phyloP scores from a whole-genome alignment of 1,284 basidiomycete genomes.

The Ganoderma boninense region DNA sequence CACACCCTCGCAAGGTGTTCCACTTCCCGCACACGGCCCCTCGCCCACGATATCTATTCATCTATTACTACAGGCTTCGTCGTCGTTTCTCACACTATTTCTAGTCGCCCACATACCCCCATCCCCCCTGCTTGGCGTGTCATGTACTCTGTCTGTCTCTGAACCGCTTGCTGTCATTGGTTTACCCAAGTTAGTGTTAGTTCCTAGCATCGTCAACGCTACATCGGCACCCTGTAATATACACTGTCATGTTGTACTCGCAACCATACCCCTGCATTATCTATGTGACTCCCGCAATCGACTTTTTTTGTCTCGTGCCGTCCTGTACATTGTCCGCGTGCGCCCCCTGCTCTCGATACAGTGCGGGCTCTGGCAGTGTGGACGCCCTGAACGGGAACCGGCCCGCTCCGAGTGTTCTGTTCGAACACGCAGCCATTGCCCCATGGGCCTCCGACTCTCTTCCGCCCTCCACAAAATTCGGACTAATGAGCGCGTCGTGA shows the following conservation, averaged over 20 bases:
- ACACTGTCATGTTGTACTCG: not conserved
- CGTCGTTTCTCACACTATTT: not conserved
- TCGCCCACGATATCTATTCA: conserved; percentile 1
- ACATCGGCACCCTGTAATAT: not conserved
- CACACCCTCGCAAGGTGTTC: not conserved
- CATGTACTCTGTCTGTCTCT: not conserved
- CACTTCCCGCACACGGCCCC: not conserved
- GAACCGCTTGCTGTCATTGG: not conserved
- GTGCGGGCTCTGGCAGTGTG: not conserved
- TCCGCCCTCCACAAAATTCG: no score
- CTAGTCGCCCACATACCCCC: conserved; percentile 7
- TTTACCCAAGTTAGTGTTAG: no score
- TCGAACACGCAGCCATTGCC: no score
- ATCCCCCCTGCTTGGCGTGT: not conserved
- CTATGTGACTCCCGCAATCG: not conserved
- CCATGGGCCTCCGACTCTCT: no score
- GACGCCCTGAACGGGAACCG: not conserved
- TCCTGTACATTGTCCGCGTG: not conserved
- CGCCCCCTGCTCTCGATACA: not conserved
- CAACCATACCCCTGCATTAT: not conserved
- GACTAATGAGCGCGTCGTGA: not conserved
- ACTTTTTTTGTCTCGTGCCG: not conserved
- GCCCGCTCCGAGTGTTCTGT: not conserved
- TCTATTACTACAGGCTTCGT: not conserved
- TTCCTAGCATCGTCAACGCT: not conserved